Evolutionary conservation across 352 stramenopile species (phyloP).

Genomic region (Phytophthora pinifolia): DNA sequence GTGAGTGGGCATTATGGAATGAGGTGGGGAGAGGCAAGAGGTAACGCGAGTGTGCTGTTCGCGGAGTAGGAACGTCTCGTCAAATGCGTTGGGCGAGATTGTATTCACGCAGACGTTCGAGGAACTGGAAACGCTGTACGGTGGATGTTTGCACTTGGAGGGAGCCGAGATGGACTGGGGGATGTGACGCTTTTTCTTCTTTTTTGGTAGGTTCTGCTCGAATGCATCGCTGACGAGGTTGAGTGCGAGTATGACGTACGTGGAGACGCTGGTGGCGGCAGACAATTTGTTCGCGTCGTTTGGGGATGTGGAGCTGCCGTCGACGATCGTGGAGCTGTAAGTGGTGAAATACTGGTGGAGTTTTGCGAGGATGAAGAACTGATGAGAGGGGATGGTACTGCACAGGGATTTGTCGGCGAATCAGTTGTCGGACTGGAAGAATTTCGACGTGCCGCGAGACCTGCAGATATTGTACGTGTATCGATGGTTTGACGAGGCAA

Average conservation of each 20-base stretch:
- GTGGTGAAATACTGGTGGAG: neutral
- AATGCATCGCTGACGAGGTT: constrained; percentile 31
- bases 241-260: constrained; percentile 27
- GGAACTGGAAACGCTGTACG: constrained; percentile 29
- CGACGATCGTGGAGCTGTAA: constrained; percentile 32
- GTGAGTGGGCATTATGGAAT: constrained; percentile 7
- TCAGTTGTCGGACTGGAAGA: constrained; percentile 31
- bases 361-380: neutral
- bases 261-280: constrained; percentile 23
- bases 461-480: constrained; percentile 31
- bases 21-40: neutral
- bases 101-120: constrained; percentile 25
- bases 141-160: neutral
- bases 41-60: neutral
- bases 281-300: constrained; percentile 33
- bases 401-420: constrained; percentile 34
- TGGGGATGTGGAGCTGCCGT: constrained; percentile 20
- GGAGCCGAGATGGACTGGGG: no score
- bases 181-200: neutral
- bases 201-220: constrained; percentile 22
- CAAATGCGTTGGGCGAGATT: constrained; percentile 15
- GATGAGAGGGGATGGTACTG: neutral
- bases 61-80: constrained; percentile 27
- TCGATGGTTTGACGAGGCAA: neutral
- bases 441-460: constrained; percentile 29